These are phyloP conservation scores for Colletotrichum cuscutae DNA, from an alignment of 2,329 filamentous ascomycete species.

Conservation along the genomic window DNA sequence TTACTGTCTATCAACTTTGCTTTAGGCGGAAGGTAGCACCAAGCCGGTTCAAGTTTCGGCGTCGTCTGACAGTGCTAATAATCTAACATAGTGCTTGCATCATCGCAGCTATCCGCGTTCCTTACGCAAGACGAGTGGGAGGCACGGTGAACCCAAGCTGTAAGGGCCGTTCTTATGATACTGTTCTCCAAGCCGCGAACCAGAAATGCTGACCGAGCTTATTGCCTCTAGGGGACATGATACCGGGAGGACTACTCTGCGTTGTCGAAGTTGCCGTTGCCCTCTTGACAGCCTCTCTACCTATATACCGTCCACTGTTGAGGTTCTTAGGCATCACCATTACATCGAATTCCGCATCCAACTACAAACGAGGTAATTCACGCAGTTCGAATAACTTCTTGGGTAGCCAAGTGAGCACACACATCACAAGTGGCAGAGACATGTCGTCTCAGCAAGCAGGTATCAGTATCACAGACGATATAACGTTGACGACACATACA, in stretches of 20 bases:
- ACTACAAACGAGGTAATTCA: background rate
- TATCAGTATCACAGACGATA: conserved; percentile 20
- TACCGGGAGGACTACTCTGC: conserved; percentile 16
- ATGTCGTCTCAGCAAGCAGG: background rate
- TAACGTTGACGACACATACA: conserved; percentile 17
- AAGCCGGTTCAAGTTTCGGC: too few relatives aligned
- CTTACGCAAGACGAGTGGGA: conserved; percentile 14
- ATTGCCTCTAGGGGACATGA: conserved; percentile 6
- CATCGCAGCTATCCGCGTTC: conserved; percentile 13
- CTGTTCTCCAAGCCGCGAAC: too few relatives aligned
- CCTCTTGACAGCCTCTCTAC: conserved; percentile 11
- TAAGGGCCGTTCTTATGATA: background rate
- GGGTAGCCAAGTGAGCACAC: conserved; percentile 12
- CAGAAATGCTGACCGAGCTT: background rate
- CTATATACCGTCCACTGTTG: conserved; percentile 8
- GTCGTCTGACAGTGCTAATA: background rate
- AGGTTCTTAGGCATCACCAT: background rate
- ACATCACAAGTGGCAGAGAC: conserved; percentile 11
- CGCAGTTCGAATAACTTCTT: background rate
- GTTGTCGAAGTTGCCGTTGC: conserved; percentile 14
- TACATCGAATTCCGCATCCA: background rate
- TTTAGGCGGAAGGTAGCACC: conserved; percentile 5
- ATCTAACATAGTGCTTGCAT: conserved; percentile 1
- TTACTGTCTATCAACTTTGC: conserved; percentile 21
- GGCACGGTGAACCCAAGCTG: conserved; percentile 21